phyloP scores from a whole-genome alignment of 208 protist species.

The Leishmania major region DNA sequence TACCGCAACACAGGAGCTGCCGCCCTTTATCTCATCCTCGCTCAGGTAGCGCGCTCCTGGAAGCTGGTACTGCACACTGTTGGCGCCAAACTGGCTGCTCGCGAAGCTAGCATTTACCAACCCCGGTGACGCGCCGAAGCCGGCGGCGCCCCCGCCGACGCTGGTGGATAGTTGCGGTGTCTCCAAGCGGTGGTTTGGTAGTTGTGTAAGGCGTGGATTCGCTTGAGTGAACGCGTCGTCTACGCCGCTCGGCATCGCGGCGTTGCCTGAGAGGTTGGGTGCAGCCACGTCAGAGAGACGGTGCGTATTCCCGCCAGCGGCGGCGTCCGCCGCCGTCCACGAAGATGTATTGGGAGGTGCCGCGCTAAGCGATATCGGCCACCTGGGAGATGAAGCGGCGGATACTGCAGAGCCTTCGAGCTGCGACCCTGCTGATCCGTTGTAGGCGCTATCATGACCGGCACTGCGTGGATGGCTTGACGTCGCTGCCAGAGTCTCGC shows the following conservation, averaged over 20 bases:
- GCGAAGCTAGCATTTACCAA: slow-evolving; percentile 21
- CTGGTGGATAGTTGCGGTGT: slow-evolving; percentile 25
- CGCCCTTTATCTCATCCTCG: slow-evolving; percentile 21
- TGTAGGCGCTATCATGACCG: background rate
- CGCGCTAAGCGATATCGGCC: background rate
- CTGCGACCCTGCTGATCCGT: background rate
- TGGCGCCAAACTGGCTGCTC: slow-evolving; percentile 22
- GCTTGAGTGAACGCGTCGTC: slow-evolving; percentile 3
- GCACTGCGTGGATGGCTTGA: background rate
- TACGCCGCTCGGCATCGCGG: background rate
- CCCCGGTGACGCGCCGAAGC: slow-evolving; percentile 14
- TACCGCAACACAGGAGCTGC: slow-evolving; percentile 17
- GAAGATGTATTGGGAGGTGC: background rate
- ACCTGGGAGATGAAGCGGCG: background rate
- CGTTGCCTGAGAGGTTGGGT: background rate
- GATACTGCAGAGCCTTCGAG: background rate
- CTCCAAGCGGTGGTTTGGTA: slow-evolving; percentile 15
- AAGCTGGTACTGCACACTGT: slow-evolving; percentile 40
- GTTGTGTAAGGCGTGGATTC: background rate
- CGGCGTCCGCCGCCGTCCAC: background rate
- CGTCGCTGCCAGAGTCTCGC: background rate
- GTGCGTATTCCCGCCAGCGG: background rate
- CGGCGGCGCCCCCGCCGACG: background rate
- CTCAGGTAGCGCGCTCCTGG: slow-evolving; percentile 46
- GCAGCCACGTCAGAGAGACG: background rate